Conservation (phyloP, 371 early-diverging fungal genomes). For the Cokeromyces recurvatus region DNA sequence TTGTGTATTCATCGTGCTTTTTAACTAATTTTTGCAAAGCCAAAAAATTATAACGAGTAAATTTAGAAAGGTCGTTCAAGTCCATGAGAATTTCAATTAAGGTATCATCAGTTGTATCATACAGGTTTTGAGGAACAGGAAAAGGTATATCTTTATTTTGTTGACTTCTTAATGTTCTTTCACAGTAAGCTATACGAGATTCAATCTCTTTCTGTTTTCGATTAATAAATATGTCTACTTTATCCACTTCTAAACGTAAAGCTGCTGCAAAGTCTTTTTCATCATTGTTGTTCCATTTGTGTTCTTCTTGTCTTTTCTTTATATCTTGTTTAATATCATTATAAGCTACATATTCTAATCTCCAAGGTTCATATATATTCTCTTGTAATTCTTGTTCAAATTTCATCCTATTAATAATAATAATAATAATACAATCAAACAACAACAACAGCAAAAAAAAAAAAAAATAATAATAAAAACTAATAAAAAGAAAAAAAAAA, state of each 20-base stretch:
- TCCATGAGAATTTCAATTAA: conserved; percentile 79
- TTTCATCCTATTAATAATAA: no score
- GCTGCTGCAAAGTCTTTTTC: conserved; percentile 82
- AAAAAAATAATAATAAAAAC: no score
- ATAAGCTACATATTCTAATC: conserved; percentile 82
- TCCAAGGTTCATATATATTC: conserved; percentile 76
- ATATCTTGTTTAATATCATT: conserved; percentile 74
- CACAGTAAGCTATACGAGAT: conserved; percentile 79
- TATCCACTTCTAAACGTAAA: conserved; percentile 85
- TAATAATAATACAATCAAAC: no score
- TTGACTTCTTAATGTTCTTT: conserved; percentile 29
- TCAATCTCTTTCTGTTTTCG: conserved; percentile 85
- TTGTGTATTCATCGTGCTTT: conserved; percentile 66
- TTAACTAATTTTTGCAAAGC: conserved; percentile 93
- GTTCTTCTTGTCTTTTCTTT: conserved; percentile 43
- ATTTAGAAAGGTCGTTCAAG: conserved; percentile 88
- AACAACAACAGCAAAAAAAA: no score
- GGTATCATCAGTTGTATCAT: conserved; percentile 65
- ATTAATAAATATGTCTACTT: conserved; percentile 55
- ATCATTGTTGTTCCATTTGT: conserved; percentile 60
- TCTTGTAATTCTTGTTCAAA: conserved; percentile 77
- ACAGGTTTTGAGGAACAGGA: no score
- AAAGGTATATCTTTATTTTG: conserved; percentile 20
- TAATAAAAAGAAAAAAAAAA: no score
- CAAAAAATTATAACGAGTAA: conserved; percentile 91